Evolutionary conservation across 257 asterid species (phyloP), one percentile per base, ranked within the genome.

Genomic region (Scutellaria baicalensis): DNA sequence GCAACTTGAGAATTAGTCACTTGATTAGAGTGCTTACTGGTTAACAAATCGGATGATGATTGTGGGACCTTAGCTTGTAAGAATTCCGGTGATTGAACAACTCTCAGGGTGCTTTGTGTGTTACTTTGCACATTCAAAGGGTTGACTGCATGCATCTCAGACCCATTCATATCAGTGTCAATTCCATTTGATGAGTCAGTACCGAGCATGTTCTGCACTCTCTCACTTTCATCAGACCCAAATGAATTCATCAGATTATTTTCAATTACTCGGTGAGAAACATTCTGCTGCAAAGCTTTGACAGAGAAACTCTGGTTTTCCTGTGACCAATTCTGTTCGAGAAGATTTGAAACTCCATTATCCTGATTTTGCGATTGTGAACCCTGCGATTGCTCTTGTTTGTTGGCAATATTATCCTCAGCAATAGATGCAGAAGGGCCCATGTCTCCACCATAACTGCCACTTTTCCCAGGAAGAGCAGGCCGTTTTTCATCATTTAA

Each of bases 21-120:
- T 52, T 78, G 86, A 77, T 79, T 71, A 66, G 81, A 76, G 16
- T 71, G 85, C 71, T 73, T 84, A 59, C 61, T 72, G 77, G 84
- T 65, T 54, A 54, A 73, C 42, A 61, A 42, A 74, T 54, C 61
- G 10, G 84, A 77, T 70, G 82, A 73, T 69, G 71, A 66, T 27
- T 65, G 82, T 9, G 79, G 72, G 50, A 75, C 65, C 45, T 70
- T 78, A 36, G 74, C 65, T 51, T 81, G 89, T 72, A 59, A 71
- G 71, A 77, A 71, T 71, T 61, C 86, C 18, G 75, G 79, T 52
- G 69, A 71, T 77, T 79, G 82, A 60, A 76, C 68, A 70, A 71
- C 70, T 52, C 73, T 64, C 55, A 71, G 80, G 54, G 74, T 81
- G 69, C 76, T 81, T 72, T 75, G 84, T 47, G 42, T 59, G 69